Conservation (phyloP, 805 yeast species). For the Lipomyces mesembrius region DNA sequence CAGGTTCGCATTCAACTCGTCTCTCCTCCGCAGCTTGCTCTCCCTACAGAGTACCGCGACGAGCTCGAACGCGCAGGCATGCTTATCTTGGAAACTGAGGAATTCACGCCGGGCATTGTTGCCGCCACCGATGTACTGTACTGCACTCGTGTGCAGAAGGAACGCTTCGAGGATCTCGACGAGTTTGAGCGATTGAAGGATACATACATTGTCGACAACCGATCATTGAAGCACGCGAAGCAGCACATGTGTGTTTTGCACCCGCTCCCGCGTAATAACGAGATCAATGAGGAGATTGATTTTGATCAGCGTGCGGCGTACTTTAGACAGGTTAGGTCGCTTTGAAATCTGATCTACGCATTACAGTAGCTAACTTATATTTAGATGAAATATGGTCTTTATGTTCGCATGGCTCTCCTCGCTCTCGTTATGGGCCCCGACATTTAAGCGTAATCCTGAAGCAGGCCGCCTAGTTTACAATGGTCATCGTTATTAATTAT, state of each 20-base stretch:
- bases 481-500: not conserved
- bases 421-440: slow-evolving; percentile 83
- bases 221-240: slow-evolving; percentile 87
- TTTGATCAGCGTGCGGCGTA: slow-evolving; percentile 99
- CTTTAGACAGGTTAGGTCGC: slow-evolving; percentile 75
- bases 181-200: slow-evolving; percentile 90
- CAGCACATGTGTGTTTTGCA: slow-evolving; percentile 99
- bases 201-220: slow-evolving; percentile 89
- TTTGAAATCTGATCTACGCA: not conserved
- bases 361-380: slow-evolving; percentile 21
- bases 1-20: slow-evolving; percentile 92
- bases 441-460: not conserved
- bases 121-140: slow-evolving; percentile 91
- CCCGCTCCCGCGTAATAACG: slow-evolving; percentile 96
- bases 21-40: slow-evolving; percentile 81
- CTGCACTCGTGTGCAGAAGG: slow-evolving; percentile 98
- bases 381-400: slow-evolving; percentile 91
- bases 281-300: slow-evolving; percentile 97
- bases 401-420: slow-evolving; percentile 96
- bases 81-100: slow-evolving; percentile 73
- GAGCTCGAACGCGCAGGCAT: slow-evolving; percentile 69
- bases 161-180: slow-evolving; percentile 76
- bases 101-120: slow-evolving; percentile 80
- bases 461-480: too few species aligned
- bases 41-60: slow-evolving; percentile 75